phyloP scores from a whole-genome alignment of 1,139 yeast genomes.

The Saccharomyces uvarum region DNA sequence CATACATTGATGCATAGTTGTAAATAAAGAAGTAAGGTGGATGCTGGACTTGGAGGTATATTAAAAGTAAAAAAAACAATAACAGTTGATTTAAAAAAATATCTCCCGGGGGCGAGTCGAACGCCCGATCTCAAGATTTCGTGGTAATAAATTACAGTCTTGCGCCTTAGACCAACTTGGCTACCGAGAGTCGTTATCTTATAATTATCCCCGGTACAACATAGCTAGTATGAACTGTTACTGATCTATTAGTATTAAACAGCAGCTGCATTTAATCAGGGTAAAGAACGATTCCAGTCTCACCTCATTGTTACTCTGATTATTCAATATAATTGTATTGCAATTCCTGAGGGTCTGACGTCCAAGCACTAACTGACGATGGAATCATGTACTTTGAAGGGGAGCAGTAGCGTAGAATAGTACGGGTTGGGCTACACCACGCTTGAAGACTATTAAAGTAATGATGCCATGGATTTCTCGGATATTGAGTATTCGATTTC shows the following conservation, averaged over 20 bases:
- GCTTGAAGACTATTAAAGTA: no score
- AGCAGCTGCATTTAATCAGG: no score
- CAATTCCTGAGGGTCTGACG: no score
- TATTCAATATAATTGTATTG: no score
- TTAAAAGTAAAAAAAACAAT: neutral
- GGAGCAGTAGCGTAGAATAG: no score
- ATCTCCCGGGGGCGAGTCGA: constrained; percentile 13
- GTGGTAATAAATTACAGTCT: constrained; percentile 13
- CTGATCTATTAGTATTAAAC: neutral
- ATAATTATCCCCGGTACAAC: no score
- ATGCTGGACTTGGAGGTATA: neutral
- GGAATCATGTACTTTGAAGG: no score
- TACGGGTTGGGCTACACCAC: no score
- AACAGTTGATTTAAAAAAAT: neutral
- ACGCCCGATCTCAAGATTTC: constrained; percentile 13
- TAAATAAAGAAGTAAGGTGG: neutral
- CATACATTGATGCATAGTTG: neutral
- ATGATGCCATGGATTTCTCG: no score
- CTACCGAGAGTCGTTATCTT: constrained; percentile 11
- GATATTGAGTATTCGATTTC: no score
- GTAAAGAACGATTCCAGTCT: neutral
- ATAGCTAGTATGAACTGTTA: neutral
- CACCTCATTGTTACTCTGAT: neutral
- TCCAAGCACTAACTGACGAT: no score
- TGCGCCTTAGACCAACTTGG: constrained; percentile 20